These are phyloP conservation scores for Spinacia oleracea DNA, from an alignment of 179 eudicot genomes.

Conservation along the genomic window DNA sequence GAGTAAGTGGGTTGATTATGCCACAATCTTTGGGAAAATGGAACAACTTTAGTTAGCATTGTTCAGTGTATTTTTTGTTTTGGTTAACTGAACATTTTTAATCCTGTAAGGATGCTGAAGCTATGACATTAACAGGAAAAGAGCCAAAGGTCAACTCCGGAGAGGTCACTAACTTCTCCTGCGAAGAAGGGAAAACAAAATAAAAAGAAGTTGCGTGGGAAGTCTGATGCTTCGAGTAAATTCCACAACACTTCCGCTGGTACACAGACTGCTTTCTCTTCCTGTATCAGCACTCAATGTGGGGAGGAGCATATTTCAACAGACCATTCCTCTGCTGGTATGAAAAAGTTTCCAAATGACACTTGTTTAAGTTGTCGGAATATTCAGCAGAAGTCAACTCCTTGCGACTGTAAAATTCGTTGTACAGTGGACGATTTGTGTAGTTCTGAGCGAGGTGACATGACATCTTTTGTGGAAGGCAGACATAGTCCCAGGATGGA, in stretches of 20 bases:
- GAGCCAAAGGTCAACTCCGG: conserved; percentile 32
- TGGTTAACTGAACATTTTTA: not conserved
- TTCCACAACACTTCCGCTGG: conserved; percentile 28
- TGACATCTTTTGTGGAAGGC: conserved; percentile 30
- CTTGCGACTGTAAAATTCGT: conserved; percentile 21
- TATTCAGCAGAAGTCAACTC: conserved; percentile 19
- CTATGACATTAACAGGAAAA: conserved; percentile 48
- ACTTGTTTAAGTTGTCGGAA: conserved; percentile 29
- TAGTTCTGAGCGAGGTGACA: conserved; percentile 28
- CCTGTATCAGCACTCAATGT: conserved; percentile 36
- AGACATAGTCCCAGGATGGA: conserved; percentile 20
- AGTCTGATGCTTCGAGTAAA: conserved; percentile 27
- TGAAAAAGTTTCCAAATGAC: conserved; percentile 25
- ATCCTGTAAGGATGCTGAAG: conserved; percentile 13
- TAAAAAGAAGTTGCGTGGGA: conserved; percentile 47
- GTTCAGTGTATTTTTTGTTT: not conserved
- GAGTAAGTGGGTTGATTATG: conserved; percentile 17
- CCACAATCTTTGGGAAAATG: conserved; percentile 20
- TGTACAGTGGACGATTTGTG: conserved; percentile 24
- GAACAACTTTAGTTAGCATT: conserved; percentile 23
- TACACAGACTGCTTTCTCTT: conserved; percentile 38
- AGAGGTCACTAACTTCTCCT: conserved; percentile 43
- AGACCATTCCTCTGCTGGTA: conserved; percentile 30
- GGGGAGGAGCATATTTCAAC: conserved; percentile 30
- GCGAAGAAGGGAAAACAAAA: conserved; percentile 65